Base-by-base conservation (phyloP, 495 filamentous ascomycete genomes). In the Penicillium atrosanguineum region DNA sequence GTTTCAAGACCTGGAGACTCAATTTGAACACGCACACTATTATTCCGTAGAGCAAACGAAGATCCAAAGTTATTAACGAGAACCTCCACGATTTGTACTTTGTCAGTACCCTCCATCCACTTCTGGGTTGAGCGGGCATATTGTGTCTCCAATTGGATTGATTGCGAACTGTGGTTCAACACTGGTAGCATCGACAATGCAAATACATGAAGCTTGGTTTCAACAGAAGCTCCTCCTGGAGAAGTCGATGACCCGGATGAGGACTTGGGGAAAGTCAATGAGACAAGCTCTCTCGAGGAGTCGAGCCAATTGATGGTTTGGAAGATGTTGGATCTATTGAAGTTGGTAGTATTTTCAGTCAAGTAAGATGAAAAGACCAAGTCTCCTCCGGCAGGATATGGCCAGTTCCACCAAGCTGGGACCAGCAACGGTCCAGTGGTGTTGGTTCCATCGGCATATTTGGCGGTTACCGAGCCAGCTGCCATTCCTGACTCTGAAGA, bases 121-220 rank as follows among this genome's bases (percentile, higher is more conserved):
- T 81, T 79, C 57, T 82, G 79, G 11, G 80, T 82, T 5, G 79
- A 72, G 4, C 79, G 67, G 14, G 74, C 71, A 61, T 74, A 76
- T 52, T 83, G 79, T 11, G 79, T 68, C 19, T 68, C 55, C 6
- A 77, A 37, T 20, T 37, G 20, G 2, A 46, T n/a, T 3, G 37
- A 36, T 5, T 36, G 23, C 1, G 40, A 25, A 0, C 28, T 15
- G 0, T 36, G 11, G 3, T 54, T 29, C 0, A 50, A 46, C 2
- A 52, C 52, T 9, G 58, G 58, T 15, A 59, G 48, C 49, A 69
- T 26, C 14, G 66, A 63, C 19, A 67, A 41, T 6, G 66, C 48
- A 59, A 67, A 69, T 2, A 69, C 40, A 20, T 69, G 66, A 7
- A 69, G 46, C 7, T 52, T 55, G 2, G 60, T 63, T 34, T 57